Base-by-base conservation (phyloP, 1,139 yeast species). In the Yamadazyma membranifaciens region DNA sequence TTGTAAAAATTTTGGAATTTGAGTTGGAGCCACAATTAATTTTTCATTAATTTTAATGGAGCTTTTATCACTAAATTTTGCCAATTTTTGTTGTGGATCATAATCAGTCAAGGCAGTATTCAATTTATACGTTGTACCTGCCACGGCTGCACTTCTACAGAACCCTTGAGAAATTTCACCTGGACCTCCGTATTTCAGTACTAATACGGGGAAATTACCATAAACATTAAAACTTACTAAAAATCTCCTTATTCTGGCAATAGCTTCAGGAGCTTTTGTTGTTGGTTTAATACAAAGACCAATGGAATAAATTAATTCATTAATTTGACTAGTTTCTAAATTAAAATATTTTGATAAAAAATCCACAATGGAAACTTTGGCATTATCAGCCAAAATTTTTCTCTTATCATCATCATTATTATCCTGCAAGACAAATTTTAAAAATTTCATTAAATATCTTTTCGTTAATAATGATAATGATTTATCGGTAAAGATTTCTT, bases 101-200 rank as follows among this genome's bases (percentile, higher is more conserved):
- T 72, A 85, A 36, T 80, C 79, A 7, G 68, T 66, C 43, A 89
- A 63, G 36, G 73, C 63, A 14, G 94, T 83, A 57, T 83, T 80
- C 43, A 92, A 73, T 63, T 89, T 89, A 65, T 91, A 92, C 31
- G 95, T 87, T 43, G 97, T 87, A 44, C 98, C 98, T 25, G 95
- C 98, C 46, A 92, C 98, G 11, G 99, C 98, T 4, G 98, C 98
- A 45, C 95, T 85, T 51, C 99, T 78, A 63, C 98, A 91, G 61
- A 92, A 92, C 2, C 97, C 99, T 66, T 92, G 99, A 6, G 96
- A 83, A 27, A 92, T 71, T 63, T 92, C 99, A 37, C 98, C 97
- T 0, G 96, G 94, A 2, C 96, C 95, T 43, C 98, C 98, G 62
- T 83, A 92, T 69, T 88, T 91, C 45, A 95, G 87, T 52, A 84